Base-by-base conservation (phyloP, 306 rosid species). In the Luffa acutangula region DNA sequence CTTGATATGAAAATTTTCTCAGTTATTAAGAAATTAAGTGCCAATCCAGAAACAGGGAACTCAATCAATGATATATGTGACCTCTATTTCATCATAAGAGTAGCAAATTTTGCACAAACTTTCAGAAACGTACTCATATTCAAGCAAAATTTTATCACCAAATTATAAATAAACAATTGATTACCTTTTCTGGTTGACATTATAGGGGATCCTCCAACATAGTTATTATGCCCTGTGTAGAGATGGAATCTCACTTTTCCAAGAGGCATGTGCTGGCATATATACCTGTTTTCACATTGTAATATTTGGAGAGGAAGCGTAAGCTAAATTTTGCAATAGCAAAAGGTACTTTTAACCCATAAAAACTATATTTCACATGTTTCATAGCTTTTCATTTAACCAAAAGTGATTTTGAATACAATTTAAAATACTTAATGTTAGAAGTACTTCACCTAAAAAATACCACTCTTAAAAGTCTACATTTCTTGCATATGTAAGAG, bases 171-270 rank as follows among this genome's bases (percentile, higher is more conserved):
- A 46, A 48, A 34, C 41, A 45, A 39, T 53, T 51, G n/a, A 6
- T 75, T 89, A 95, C 98, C 97, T 82, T 77, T 88, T 79, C 69
- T 83, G 67, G 81, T 74, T 58, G 92, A 81, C 79, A 80, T 74
- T 62, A 89, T 76, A 75, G 91, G 83, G 59, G 89, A 83, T 83
- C 89, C 87, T 80, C 87, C 85, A 79, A 85, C 74, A 59, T 91
- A 77, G 84, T 85, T 78, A 73, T 53, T 83, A 80, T 76, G 85
- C 81, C 83, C 87, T 76, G 80, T 41, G 76, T 90, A 84, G 76
- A 83, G 87, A 34, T 84, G 82, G 79, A 86, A 81, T 71, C 84
- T 85, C 75, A 76, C 75, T 63, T 88, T 85, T 6, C 84, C 85
- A 37, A 82, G 75, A 18, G 88, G 83, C 77, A 78, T 80, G 70